phyloP scores from a whole-genome alignment of 768 basidiomycete genomes.

The Arthromyces matolae region DNA sequence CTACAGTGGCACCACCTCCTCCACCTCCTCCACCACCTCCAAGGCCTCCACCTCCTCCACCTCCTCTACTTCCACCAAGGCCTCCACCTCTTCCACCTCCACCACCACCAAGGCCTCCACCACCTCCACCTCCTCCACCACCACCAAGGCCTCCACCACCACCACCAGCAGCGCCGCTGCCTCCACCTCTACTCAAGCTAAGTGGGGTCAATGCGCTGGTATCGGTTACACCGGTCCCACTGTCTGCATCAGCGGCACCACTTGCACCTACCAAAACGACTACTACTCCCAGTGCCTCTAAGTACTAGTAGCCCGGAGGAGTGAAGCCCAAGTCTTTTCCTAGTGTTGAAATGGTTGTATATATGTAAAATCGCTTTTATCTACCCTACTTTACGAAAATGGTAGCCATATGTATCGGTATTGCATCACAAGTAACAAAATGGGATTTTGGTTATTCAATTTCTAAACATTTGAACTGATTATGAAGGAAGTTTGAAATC shows the following conservation, averaged over 20 bases:
- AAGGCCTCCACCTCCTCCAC: neutral
- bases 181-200: neutral
- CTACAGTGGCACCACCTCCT: constrained; percentile 1
- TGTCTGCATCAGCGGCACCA: constrained; percentile 1
- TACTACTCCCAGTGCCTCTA: constrained; percentile 7
- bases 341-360: no score
- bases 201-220: neutral
- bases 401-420: neutral
- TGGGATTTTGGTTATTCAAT: no score
- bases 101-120: neutral
- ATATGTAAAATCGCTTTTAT: neutral
- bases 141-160: neutral
- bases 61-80: neutral
- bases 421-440: neutral
- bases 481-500: no score
- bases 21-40: constrained; percentile 5
- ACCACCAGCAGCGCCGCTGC: neutral
- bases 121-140: neutral
- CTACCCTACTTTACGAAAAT: neutral
- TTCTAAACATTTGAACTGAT: no score
- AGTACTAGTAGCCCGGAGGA: no score
- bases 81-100: neutral
- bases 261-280: constrained; percentile 5
- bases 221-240: constrained; percentile 4
- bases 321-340: no score